Percentiles rank a stretch among this genome's conserved stretches.
Conservation (phyloP, 2,329 filamentous ascomycete species). For the Penicillium sp. region DNA sequence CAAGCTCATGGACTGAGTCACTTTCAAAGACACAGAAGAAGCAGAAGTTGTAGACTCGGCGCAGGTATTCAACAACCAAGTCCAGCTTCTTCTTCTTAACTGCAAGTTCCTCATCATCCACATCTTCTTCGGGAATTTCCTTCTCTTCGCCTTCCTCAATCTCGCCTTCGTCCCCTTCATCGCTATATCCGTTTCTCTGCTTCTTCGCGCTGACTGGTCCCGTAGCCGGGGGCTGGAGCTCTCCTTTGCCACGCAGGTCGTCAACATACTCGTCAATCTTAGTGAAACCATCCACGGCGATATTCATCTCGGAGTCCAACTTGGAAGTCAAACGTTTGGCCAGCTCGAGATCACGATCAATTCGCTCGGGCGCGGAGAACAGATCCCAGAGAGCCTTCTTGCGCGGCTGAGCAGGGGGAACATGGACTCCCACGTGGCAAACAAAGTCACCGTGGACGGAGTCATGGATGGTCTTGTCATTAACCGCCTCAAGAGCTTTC, state of each 20-base stretch:
- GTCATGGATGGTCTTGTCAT: slow-evolving; percentile 96
- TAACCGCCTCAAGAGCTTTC: slow-evolving; percentile 88
- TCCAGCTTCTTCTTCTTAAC: slow-evolving; percentile 97
- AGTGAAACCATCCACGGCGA: slow-evolving; percentile 70
- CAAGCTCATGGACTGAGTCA: slow-evolving; percentile 93
- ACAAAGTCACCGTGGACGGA: slow-evolving; percentile 92
- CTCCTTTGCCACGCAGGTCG: slow-evolving; percentile 71
- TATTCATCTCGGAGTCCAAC: slow-evolving; percentile 79
- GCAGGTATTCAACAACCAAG: slow-evolving; percentile 91
- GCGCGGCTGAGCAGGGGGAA: slow-evolving; percentile 77
- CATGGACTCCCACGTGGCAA: slow-evolving; percentile 94
- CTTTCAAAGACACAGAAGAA: slow-evolving; percentile 99
- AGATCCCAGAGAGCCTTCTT: slow-evolving; percentile 98
- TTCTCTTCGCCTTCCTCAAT: slow-evolving; percentile 81
- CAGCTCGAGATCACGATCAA: slow-evolving; percentile 83
- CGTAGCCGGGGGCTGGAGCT: slow-evolving; percentile 64
- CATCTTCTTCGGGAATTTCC: slow-evolving; percentile 67
- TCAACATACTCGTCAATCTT: slow-evolving; percentile 88
- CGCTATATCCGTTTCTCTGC: slow-evolving; percentile 54
- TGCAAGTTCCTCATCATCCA: slow-evolving; percentile 84
- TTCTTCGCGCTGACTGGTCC: slow-evolving; percentile 49
- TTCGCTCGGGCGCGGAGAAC: slow-evolving; percentile 89
- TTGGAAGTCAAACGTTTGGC: slow-evolving; percentile 79
- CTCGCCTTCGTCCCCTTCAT: slow-evolving; percentile 54
- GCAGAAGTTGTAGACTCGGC: slow-evolving; percentile 96